Evolutionary conservation across 2,329 filamentous ascomycete genomes (phyloP), one percentile per base, ranked within the genome.

Genomic region (Ceratocystis eucalypticola): DNA sequence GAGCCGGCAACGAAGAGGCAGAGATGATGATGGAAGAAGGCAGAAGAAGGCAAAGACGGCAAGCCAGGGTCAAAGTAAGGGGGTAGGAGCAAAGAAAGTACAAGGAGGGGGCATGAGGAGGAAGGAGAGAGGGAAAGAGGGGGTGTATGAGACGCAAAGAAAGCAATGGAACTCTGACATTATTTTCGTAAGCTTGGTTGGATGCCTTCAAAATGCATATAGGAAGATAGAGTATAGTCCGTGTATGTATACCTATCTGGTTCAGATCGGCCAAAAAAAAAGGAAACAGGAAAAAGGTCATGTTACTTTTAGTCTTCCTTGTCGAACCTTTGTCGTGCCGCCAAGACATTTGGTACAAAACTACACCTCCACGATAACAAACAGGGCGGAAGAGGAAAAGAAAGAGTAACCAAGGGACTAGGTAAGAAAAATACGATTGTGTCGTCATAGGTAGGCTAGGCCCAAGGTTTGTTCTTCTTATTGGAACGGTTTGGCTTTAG

Each of bases 311-410:
- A n/a, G 37, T 12, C 53, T 33, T 57, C 53, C 53, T 28, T 57
- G 53, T 57, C 25, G 53, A 57, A 57, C 53, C 53, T 57, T 57
- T 57, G 53, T 57, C 53, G 15, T 57, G 53, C 15, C 28, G 53
- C 53, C 53, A 57, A 57, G 53, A 57, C 53, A 17, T 30, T 57
- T 17, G 10, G n/a, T 22, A 15, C 20, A 50, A 57, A 15, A 57
- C 53, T 57, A 10, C 53, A 57, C 5, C 53, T 57, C 15, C 53
- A 57, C 53, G 53, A 57, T 57, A 57, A 57, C 15, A n/a, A 33
- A 17, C 4, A 50, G 48, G 22, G n/a, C 48, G n/a, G 12, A 22
- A 25, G 48, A 8, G 20, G 5, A 20, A 50, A 22, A 8, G 48
- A 50, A 8, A n/a, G 17, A 48, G n/a, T 10, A 50, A 10, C 20